Percentiles rank a stretch among this genome's conserved stretches.
phyloP scores from a whole-genome alignment of 768 basidiomycete genomes.

The Rickenella mellea region DNA sequence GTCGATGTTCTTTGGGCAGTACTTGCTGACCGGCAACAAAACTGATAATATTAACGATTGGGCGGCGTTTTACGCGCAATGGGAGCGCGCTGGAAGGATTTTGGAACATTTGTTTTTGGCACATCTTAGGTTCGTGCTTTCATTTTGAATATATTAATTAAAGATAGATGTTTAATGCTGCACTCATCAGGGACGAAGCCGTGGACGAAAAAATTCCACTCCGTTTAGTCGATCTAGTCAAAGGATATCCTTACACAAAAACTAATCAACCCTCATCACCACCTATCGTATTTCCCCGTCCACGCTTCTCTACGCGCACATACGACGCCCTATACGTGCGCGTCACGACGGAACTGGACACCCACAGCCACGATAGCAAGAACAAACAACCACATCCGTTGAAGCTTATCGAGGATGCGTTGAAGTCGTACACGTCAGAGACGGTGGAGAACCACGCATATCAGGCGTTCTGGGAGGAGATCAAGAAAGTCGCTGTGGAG shows the following conservation, averaged over 20 bases:
- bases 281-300: constrained; percentile 40
- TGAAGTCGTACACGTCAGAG: constrained; percentile 29
- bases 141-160: not conserved
- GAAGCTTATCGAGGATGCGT: constrained; percentile 52
- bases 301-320: constrained; percentile 58
- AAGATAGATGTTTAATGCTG: constrained; percentile 2
- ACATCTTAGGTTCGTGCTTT: constrained; percentile 46
- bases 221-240: constrained; percentile 61
- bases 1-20: constrained; percentile 62
- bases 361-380: constrained; percentile 23
- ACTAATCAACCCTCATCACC: not conserved
- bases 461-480: constrained; percentile 41
- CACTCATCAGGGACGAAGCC: constrained; percentile 45
- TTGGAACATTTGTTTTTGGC: constrained; percentile 73
- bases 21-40: constrained; percentile 49
- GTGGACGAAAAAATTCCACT: constrained; percentile 48
- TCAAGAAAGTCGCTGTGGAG: constrained; percentile 31
- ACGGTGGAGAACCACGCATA: constrained; percentile 25
- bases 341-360: constrained; percentile 44
- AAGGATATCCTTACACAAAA: constrained; percentile 52
- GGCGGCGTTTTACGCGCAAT: constrained; percentile 57
- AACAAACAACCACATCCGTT: constrained; percentile 39
- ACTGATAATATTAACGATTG: constrained; percentile 47
- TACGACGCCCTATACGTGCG: constrained; percentile 61
- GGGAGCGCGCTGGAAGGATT: constrained; percentile 66